Evolutionary conservation across 1,284 basidiomycete genomes (phyloP).

Genomic region (Leccinum variabile): DNA sequence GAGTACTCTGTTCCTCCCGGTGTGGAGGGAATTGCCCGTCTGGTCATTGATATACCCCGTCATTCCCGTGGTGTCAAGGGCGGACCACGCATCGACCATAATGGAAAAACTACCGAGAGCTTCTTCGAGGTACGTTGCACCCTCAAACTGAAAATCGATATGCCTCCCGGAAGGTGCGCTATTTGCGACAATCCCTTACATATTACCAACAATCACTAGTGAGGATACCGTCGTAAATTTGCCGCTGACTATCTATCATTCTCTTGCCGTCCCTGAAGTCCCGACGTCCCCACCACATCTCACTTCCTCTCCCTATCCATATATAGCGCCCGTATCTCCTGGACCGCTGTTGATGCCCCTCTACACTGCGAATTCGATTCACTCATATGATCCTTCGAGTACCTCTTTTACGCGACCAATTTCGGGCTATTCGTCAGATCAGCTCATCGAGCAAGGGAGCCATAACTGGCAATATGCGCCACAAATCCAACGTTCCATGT

Average conservation of each 20-base stretch:
- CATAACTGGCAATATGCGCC: constrained; percentile 22
- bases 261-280: constrained; percentile 49
- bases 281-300: constrained; percentile 26
- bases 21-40: constrained; percentile 69
- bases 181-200: constrained; percentile 1
- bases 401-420: constrained; percentile 3
- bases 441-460: constrained; percentile 12
- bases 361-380: constrained; percentile 12
- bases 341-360: constrained; percentile 10
- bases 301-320: constrained; percentile 18
- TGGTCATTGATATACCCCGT: constrained; percentile 72
- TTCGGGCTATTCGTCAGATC: constrained; percentile 10
- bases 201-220: constrained; percentile 39
- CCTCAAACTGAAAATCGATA: constrained; percentile 28
- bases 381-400: constrained; percentile 14
- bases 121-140: constrained; percentile 59
- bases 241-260: constrained; percentile 65
- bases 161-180: constrained; percentile 32
- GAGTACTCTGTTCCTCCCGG: constrained; percentile 73
- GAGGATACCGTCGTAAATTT: constrained; percentile 67
- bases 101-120: constrained; percentile 45
- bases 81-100: constrained; percentile 40
- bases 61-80: constrained; percentile 61
- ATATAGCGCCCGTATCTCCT: constrained; percentile 23
- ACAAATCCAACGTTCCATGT: constrained; percentile 22